A percentile compares a stretch with the other conserved stretches of the same genome.
Conservation (phyloP, 768 basidiomycete species). For the Tulasnella sp. region DNA sequence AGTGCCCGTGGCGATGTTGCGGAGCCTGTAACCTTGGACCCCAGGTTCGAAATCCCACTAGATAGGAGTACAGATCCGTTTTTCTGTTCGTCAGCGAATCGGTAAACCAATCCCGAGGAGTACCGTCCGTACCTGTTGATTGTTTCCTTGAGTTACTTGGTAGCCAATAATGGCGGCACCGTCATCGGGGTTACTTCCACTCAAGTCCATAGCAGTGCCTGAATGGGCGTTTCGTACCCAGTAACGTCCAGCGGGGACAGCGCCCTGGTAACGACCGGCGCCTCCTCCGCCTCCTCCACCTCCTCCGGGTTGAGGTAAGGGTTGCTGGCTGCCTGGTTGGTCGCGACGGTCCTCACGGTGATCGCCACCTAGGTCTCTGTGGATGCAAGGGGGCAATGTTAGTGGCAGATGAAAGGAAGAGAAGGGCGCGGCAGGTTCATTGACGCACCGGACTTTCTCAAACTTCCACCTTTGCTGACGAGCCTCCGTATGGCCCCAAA, state of each 20-base stretch:
- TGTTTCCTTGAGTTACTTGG: neutral
- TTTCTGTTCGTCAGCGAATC: neutral
- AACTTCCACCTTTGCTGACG: constrained; percentile 3
- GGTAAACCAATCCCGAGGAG: neutral
- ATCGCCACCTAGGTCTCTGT: neutral
- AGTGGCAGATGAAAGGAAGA: neutral
- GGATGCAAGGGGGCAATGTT: neutral
- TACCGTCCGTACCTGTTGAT: neutral
- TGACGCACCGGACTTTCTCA: neutral
- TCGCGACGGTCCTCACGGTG: neutral
- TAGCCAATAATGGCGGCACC: constrained; percentile 4
- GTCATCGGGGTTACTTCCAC: neutral
- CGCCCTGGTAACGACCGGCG: neutral
- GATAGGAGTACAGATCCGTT: neutral
- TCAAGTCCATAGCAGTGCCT: constrained; percentile 7
- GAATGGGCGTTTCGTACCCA: neutral
- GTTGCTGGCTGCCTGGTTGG: neutral
- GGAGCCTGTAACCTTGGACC: neutral
- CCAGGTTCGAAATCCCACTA: neutral
- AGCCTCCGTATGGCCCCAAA: neutral
- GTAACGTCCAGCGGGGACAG: neutral
- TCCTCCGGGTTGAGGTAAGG: neutral
- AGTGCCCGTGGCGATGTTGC: neutral
- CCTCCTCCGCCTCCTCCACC: neutral
- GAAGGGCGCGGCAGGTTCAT: neutral